Evolutionary conservation across 75 land plant species (phyloP).

Genomic region (Selaginella moellendorffii): DNA sequence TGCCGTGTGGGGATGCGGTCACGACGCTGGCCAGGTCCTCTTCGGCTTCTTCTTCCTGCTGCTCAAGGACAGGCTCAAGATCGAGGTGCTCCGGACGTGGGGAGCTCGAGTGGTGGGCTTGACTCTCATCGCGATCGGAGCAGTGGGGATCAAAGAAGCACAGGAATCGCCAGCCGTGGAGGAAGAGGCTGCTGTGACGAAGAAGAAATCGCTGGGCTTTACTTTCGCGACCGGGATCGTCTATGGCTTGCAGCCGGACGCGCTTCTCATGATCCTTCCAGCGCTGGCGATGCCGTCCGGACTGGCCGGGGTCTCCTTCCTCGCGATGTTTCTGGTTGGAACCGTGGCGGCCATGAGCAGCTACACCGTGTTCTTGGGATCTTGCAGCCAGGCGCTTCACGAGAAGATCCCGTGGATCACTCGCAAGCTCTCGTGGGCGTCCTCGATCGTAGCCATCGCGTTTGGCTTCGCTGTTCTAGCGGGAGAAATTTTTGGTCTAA

Average conservation of each 20-base stretch:
- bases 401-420: slow-evolving; percentile 77
- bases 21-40: slow-evolving; percentile 83
- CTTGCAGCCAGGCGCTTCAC: slow-evolving; percentile 74
- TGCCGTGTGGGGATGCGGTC: slow-evolving; percentile 95
- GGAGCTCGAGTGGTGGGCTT: slow-evolving; percentile 72
- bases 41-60: slow-evolving; percentile 70
- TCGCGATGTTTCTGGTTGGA: slow-evolving; percentile 76
- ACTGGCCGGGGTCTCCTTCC: slow-evolving; percentile 78
- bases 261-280: slow-evolving; percentile 86
- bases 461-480: slow-evolving; percentile 66
- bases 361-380: slow-evolving; percentile 86
- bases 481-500: slow-evolving; percentile 84
- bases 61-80: slow-evolving; percentile 66
- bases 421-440: slow-evolving; percentile 79
- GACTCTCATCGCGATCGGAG: slow-evolving; percentile 67
- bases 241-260: slow-evolving; percentile 96
- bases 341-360: slow-evolving; percentile 92
- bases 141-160: slow-evolving; percentile 62
- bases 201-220: slow-evolving; percentile 53
- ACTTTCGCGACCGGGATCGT: slow-evolving; percentile 94
- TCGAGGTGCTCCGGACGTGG: slow-evolving; percentile 61
- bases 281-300: slow-evolving; percentile 93
- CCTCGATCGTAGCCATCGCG: slow-evolving; percentile 72
- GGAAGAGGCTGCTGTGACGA: slow-evolving; percentile 19
- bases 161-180: slow-evolving; percentile 37